Percentiles rank a stretch among this genome's conserved stretches.
Conservation (phyloP, 2,329 filamentous ascomycete genomes). For the Peltaster fructicola region DNA sequence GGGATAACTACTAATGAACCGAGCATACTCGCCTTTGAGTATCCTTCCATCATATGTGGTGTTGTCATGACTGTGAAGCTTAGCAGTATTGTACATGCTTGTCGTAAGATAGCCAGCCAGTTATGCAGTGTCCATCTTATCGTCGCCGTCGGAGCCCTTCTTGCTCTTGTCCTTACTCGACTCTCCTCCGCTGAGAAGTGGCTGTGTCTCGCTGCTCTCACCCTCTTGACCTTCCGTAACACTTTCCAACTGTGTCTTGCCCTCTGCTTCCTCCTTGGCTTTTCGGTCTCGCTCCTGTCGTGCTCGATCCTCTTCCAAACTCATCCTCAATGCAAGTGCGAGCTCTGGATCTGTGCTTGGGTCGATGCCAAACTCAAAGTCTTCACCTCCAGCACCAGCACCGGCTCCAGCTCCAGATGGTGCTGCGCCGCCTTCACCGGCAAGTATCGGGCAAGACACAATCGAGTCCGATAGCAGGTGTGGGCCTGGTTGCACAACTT, state of each 20-base stretch:
- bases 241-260: slow-evolving; percentile 59
- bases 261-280: slow-evolving; percentile 46
- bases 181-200: slow-evolving; percentile 23
- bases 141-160: too few relatives aligned
- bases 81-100: too few relatives aligned
- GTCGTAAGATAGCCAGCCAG: too few relatives aligned
- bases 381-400: slow-evolving; percentile 40
- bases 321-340: slow-evolving; percentile 87
- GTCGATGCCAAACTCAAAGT: slow-evolving; percentile 81
- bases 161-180: too few relatives aligned
- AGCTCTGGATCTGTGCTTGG: slow-evolving; percentile 84
- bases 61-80: too few relatives aligned
- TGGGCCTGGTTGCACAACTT: slow-evolving; percentile 75
- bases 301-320: slow-evolving; percentile 94
- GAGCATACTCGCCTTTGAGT: too few relatives aligned
- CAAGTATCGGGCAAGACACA: slow-evolving; percentile 73
- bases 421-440: slow-evolving; percentile 54
- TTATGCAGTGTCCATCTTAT: too few relatives aligned
- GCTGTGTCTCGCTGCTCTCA: slow-evolving; percentile 44
- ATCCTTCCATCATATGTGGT: too few relatives aligned
- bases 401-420: slow-evolving; percentile 29
- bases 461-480: slow-evolving; percentile 88
- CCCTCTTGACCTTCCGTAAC: slow-evolving; percentile 53
- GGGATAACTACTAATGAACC: too few relatives aligned
- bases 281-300: slow-evolving; percentile 74